Base-by-base conservation (phyloP, 805 yeast species). In the Candida pseudoglaebosa region DNA sequence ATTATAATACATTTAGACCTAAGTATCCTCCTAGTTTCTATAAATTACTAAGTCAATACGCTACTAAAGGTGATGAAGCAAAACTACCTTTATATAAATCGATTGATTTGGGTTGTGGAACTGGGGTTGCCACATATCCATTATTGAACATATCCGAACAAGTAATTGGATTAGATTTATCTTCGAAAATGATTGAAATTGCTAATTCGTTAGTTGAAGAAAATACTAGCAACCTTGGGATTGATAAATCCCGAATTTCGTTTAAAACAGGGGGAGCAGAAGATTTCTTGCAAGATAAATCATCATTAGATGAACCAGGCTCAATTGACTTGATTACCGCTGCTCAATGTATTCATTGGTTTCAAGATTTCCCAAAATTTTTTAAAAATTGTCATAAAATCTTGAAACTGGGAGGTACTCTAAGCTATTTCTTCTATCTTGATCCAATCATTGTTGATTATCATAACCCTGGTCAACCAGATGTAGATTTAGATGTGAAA, bases 61-160 rank as follows among this genome's bases (percentile, higher is more conserved):
- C 52, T 3, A 45, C 57, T 2, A 46, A 48, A 18, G 44, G 45
- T 2, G 34, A 37, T 12, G 24, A 10, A 2, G 22, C 38, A 1
- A 41, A 41, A 17, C 32, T 48, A 10, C 54, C 56, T 4, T 44
- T 56, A 4, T 34, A 40, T 2, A 45, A 44, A 4, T 48, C 79
- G 6, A 55, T 61, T 52, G 63, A 59, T 50, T 48, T 74, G 32
- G 81, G 82, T 0, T 72, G 78, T 46, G 81, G 80, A 0, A 73
- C 80, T 1, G 82, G 80, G 0, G 71, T 69, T 18, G 77, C 76
- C 0, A 62, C 74, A 1, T 57, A 65, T 36, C 77, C 77, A 2
- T 49, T 76, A 35, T 55, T 71, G 18, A 54, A 60, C 28, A 38
- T 67, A 14, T 55, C 71, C 22, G 48, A 66, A 1, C 52, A 57